These are phyloP conservation scores for Hanseniaspora occidentalis DNA, from an alignment of 805 yeast species.

Conservation along the genomic window DNA sequence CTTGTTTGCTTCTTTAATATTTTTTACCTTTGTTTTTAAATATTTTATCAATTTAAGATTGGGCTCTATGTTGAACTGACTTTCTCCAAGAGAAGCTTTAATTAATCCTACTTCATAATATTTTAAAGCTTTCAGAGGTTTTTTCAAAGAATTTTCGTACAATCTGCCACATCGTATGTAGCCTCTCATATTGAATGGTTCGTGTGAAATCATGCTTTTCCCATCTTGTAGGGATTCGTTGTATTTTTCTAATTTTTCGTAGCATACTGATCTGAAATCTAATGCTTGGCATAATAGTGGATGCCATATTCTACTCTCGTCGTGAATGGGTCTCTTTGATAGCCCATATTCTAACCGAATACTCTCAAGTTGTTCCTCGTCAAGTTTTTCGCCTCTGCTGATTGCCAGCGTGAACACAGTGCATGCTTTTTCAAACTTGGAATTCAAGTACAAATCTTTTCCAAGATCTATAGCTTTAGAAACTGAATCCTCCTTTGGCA, in stretches of 20 bases:
- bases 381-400: slow-evolving; percentile 15
- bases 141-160: slow-evolving; percentile 11
- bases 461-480: slow-evolving; percentile 21
- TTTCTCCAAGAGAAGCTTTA: slow-evolving; percentile 8
- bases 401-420: slow-evolving; percentile 19
- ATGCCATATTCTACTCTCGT: slow-evolving; percentile 12
- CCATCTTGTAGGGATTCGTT: slow-evolving; percentile 14
- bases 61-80: slow-evolving; percentile 7
- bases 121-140: slow-evolving; percentile 14
- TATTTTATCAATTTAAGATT: slow-evolving; percentile 9
- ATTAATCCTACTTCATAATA: slow-evolving; percentile 12
- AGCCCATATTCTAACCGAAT: slow-evolving; percentile 9
- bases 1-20: too few relatives aligned
- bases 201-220: slow-evolving; percentile 13
- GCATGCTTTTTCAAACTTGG: slow-evolving; percentile 15
- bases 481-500: slow-evolving; percentile 9
- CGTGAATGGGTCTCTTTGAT: slow-evolving; percentile 6
- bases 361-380: slow-evolving; percentile 10
- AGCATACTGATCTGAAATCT: slow-evolving; percentile 19
- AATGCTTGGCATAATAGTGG: slow-evolving; percentile 17
- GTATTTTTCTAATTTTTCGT: slow-evolving; percentile 17
- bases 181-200: slow-evolving; percentile 18
- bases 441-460: slow-evolving; percentile 15
- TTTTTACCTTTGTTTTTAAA: slow-evolving; percentile 11
- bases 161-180: slow-evolving; percentile 19